Percentiles rank a stretch among this genome's conserved stretches.
Conservation (phyloP, 2,329 filamentous ascomycete genomes). For the Daldinia sp. region DNA sequence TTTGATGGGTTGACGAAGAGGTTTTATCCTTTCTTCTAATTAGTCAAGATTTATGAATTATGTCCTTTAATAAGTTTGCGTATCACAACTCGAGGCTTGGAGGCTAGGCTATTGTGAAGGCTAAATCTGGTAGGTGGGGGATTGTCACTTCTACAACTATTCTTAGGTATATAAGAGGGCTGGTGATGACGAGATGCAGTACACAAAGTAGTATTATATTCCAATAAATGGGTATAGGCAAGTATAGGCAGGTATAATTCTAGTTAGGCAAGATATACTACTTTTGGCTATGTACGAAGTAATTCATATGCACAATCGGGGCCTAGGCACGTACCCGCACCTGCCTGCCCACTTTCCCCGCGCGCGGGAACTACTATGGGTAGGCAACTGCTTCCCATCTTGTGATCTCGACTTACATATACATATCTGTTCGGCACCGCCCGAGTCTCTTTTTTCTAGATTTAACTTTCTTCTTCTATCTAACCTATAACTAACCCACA, state of each 20-base stretch:
- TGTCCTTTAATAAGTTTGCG: neutral
- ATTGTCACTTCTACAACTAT: conserved; percentile 24
- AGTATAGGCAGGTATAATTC: too few relatives aligned
- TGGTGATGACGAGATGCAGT: conserved; percentile 31
- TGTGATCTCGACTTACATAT: conserved; percentile 31
- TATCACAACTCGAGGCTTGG: neutral
- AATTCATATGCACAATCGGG: conserved; percentile 9
- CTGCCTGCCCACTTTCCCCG: conserved; percentile 37
- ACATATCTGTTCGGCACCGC: conserved; percentile 27
- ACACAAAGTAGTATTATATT: conserved; percentile 25
- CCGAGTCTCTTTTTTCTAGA: conserved; percentile 25
- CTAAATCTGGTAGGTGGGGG: conserved; percentile 30
- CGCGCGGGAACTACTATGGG: conserved; percentile 35
- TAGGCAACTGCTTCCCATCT: conserved; percentile 16
- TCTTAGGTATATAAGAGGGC: conserved; percentile 24
- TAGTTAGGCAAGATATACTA: too few relatives aligned
- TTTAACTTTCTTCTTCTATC: conserved; percentile 5
- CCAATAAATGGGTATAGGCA: conserved; percentile 4
- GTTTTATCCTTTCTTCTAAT: neutral
- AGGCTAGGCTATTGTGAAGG: conserved; percentile 18
- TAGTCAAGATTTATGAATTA: neutral
- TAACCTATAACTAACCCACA: neutral
- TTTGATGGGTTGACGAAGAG: neutral
- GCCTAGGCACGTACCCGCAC: conserved; percentile 33
- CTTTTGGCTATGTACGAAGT: neutral